These are phyloP conservation scores for Kwoniella newhampshirensis DNA, from an alignment of 768 basidiomycete species.

Conservation along the genomic window DNA sequence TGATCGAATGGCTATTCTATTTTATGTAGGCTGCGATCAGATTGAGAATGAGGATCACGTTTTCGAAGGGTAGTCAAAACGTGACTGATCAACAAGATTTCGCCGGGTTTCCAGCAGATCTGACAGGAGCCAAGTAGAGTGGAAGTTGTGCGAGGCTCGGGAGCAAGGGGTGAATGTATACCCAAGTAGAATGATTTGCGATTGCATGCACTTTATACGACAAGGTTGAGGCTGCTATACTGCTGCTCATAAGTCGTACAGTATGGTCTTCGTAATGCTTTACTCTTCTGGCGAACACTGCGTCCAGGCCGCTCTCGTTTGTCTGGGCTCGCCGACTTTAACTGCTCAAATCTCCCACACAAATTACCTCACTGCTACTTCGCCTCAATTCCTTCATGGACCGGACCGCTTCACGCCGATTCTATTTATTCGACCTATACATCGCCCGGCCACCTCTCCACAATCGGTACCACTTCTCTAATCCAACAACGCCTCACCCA, in stretches of 20 bases:
- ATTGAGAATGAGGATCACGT: constrained; percentile 81
- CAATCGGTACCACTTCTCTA: no score
- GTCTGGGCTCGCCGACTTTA: background rate
- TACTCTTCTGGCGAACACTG: no score
- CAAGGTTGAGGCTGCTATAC: background rate
- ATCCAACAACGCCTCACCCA: constrained; percentile 51
- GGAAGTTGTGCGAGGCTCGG: background rate
- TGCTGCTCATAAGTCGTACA: no score
- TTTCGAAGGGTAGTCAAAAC: constrained; percentile 63
- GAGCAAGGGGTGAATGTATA: background rate
- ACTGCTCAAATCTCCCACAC: background rate
- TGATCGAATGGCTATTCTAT: no score
- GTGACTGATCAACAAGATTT: constrained; percentile 95
- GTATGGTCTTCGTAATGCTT: background rate
- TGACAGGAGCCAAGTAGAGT: constrained; percentile 47
- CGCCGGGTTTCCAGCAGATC: constrained; percentile 69
- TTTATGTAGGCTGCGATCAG: constrained; percentile 69
- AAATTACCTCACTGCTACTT: no score
- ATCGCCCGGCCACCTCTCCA: no score
- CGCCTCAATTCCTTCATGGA: no score
- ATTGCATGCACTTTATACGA: constrained; percentile 14
- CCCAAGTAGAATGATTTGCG: background rate
- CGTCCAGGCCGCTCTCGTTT: background rate
- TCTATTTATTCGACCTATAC: no score
- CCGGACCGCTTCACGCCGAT: no score